Evolutionary conservation across 2,329 filamentous ascomycete species (phyloP), one percentile per base, ranked within the genome.

Genomic region (Pyrenophora tritici-repentis): DNA sequence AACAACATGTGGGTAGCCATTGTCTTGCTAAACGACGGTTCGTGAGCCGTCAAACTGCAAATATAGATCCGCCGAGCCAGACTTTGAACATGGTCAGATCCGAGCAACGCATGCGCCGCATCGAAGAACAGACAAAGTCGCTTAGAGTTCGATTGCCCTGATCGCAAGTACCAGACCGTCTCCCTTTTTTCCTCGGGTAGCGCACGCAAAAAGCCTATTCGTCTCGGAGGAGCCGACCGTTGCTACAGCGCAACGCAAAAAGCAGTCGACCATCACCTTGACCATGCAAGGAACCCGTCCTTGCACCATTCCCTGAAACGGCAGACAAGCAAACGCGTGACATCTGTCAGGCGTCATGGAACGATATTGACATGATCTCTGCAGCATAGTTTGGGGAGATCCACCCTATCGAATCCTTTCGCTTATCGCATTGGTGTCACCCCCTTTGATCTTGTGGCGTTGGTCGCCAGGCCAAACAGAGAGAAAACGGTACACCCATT

Each of bases 321-420:
- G 45, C 33, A 46, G 47, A 20, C 47, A 44, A 6, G 20, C 17
- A 20, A 39, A 7, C 35, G 48, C 42, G 20, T 34, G 48, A 32
- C 39, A 47, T 36, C 24, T 37, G 26, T 44, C 16, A 43, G 24
- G 45, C 52, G 48, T 49, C 51, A 52, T 49, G 26, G 26, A 29
- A 12, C 26, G 18, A 46, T 45, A 49, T 55, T 49, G 41, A 47
- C 29, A 42, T 51, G 20, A 47, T 35, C 18, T 18, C 18, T 18
- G 18, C n/a, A 18, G 3, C 16, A 24, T 26, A 26, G 17, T 17
- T 26, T 24, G 3, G 14, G 3, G 14, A 34, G 1, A 20, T 20
- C 32, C 18, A 32, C 16, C 55, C 55, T 55, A 57, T 57, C 51
- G 47, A 10, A 39, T n/a, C 37, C 9, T 20, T 34, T 57, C 55